Evolutionary conservation across 768 basidiomycete genomes (phyloP).

Genomic region (Trametes maxima): DNA sequence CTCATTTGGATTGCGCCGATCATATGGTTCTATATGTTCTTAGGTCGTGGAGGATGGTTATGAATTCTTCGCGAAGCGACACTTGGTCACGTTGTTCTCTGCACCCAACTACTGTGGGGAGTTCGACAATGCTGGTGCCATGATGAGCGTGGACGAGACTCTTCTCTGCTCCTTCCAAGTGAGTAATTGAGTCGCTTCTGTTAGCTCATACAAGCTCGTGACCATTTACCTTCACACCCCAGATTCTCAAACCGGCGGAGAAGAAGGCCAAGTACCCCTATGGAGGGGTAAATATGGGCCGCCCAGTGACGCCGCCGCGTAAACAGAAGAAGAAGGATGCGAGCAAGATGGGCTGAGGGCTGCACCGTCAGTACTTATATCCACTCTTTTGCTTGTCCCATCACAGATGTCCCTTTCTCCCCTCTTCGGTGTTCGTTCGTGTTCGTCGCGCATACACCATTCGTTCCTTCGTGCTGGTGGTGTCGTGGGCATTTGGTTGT

Average conservation of each 20-base stretch:
- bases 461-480: constrained; percentile 7
- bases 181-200: constrained; percentile 10
- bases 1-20: neutral
- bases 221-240: neutral
- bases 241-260: constrained; percentile 99
- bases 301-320: constrained; percentile 93
- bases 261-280: constrained; percentile 96
- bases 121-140: constrained; percentile 99
- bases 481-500: constrained; percentile 17
- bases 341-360: constrained; percentile 52
- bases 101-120: constrained; percentile 96
- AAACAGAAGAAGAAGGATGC: constrained; percentile 96
- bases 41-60: constrained; percentile 99
- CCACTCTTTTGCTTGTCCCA: constrained; percentile 18
- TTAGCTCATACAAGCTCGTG: neutral
- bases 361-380: constrained; percentile 32
- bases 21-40: constrained; percentile 2
- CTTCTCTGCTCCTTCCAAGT: constrained; percentile 98
- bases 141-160: constrained; percentile 99
- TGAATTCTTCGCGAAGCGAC: constrained; percentile 98
- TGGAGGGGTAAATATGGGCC: constrained; percentile 82
- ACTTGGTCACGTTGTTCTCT: constrained; percentile 95
- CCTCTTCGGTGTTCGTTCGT: constrained; percentile 20
- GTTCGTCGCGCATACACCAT: constrained; percentile 6
- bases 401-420: constrained; percentile 18